These are phyloP conservation scores for Penicillium occitanis DNA, from an alignment of 2,329 filamentous ascomycete species.

Conservation along the genomic window DNA sequence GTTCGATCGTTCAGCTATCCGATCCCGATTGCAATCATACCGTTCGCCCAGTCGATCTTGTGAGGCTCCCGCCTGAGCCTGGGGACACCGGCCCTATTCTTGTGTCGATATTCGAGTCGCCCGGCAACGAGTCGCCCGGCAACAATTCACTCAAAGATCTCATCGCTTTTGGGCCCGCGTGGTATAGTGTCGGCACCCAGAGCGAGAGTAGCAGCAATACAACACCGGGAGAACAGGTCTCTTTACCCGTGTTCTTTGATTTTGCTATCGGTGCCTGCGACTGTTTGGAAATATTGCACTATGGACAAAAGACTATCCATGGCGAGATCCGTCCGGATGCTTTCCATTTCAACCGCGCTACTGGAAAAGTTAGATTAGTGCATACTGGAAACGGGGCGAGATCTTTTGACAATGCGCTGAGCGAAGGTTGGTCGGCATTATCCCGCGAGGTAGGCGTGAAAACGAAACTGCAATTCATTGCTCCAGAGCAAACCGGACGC, in stretches of 20 bases:
- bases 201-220: slow-evolving; percentile 47
- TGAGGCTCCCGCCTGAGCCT: slow-evolving; percentile 66
- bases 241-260: slow-evolving; percentile 75
- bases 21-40: slow-evolving; percentile 76
- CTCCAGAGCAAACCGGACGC: slow-evolving; percentile 89
- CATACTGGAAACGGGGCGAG: slow-evolving; percentile 84
- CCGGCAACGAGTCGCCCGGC: slow-evolving; percentile 72
- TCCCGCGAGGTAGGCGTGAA: slow-evolving; percentile 82
- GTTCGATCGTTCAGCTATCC: slow-evolving; percentile 66
- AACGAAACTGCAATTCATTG: slow-evolving; percentile 87
- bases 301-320: slow-evolving; percentile 80
- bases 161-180: slow-evolving; percentile 75
- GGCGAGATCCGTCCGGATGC: slow-evolving; percentile 88
- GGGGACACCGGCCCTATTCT: slow-evolving; percentile 70
- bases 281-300: slow-evolving; percentile 87
- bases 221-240: slow-evolving; percentile 60
- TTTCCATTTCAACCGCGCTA: slow-evolving; percentile 78
- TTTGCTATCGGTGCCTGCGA: slow-evolving; percentile 87
- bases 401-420: slow-evolving; percentile 88
- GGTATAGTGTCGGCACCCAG: slow-evolving; percentile 59
- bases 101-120: slow-evolving; percentile 77
- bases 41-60: slow-evolving; percentile 74
- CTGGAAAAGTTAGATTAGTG: slow-evolving; percentile 71
- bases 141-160: slow-evolving; percentile 69
- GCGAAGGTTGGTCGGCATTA: slow-evolving; percentile 79